Evolutionary conservation across 495 filamentous ascomycete species (phyloP).

Genomic region (Penicillium arizonense): DNA sequence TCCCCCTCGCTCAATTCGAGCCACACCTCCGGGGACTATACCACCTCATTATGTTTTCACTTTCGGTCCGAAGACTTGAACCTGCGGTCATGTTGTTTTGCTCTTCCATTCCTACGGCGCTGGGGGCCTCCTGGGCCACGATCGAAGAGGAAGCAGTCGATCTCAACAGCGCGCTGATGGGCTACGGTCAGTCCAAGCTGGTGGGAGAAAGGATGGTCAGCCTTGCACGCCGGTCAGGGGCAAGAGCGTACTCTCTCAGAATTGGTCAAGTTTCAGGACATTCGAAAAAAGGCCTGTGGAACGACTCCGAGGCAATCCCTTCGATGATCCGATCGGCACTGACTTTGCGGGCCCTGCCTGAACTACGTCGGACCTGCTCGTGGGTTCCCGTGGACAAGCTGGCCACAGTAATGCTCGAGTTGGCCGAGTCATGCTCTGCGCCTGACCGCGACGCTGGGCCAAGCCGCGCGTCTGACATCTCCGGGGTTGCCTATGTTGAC

Average conservation of each 20-base stretch:
- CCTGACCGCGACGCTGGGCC: background rate
- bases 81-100: conserved; percentile 53
- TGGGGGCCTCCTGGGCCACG: conserved; percentile 23
- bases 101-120: conserved; percentile 51
- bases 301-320: conserved; percentile 56
- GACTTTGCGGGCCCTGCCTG: conserved; percentile 49
- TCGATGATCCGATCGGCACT: conserved; percentile 53
- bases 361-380: conserved; percentile 40
- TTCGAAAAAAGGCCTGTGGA: conserved; percentile 54
- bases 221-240: conserved; percentile 34
- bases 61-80: conserved; percentile 36
- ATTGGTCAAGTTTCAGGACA: conserved; percentile 62
- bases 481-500: conserved; percentile 6
- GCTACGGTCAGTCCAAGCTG: conserved; percentile 60
- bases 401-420: conserved; percentile 46
- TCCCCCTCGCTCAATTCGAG: conserved; percentile 37
- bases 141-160: conserved; percentile 44
- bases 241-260: conserved; percentile 47
- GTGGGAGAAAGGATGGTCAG: conserved; percentile 53
- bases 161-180: conserved; percentile 44
- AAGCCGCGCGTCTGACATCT: too few species aligned
- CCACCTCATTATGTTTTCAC: conserved; percentile 54
- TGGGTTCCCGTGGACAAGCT: conserved; percentile 60
- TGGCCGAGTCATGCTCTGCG: conserved; percentile 31
- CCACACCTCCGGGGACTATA: conserved; percentile 50